Conservation (phyloP, 1,284 basidiomycete genomes). For the Boletus chippewaensis region DNA sequence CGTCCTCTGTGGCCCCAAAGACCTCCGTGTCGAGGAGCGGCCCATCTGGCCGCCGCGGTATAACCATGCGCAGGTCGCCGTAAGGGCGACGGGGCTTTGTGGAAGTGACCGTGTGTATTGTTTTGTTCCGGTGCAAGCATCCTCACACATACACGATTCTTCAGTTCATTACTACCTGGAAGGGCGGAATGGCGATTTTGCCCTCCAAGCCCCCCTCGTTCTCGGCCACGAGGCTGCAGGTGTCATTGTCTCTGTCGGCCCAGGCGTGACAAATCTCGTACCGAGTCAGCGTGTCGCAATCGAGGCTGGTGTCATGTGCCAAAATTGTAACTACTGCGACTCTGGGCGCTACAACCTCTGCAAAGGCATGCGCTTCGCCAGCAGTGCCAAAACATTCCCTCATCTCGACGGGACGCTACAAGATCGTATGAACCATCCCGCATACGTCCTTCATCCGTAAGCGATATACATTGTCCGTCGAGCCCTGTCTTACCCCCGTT, state of each 20-base stretch:
- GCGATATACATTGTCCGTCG: slow-evolving; percentile 30
- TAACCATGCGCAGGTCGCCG: slow-evolving; percentile 65
- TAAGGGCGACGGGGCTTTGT: slow-evolving; percentile 85
- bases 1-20: slow-evolving; percentile 66
- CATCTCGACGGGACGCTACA: slow-evolving; percentile 92
- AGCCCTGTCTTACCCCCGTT: slow-evolving; percentile 12
- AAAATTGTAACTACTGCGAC: slow-evolving; percentile 57
- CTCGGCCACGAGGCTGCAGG: slow-evolving; percentile 92
- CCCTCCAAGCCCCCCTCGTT: slow-evolving; percentile 74
- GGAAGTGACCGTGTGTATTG: slow-evolving; percentile 75
- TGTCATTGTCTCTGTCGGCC: slow-evolving; percentile 67
- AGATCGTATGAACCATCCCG: slow-evolving; percentile 83
- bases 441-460: slow-evolving; percentile 79
- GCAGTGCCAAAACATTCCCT: slow-evolving; percentile 86
- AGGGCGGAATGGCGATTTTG: slow-evolving; percentile 89
- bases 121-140: slow-evolving; percentile 2
- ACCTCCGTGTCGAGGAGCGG: slow-evolving; percentile 67
- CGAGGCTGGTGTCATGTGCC: slow-evolving; percentile 89
- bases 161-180: slow-evolving; percentile 86
- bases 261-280: slow-evolving; percentile 56
- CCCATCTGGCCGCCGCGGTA: slow-evolving; percentile 59
- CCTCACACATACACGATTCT: slow-evolving; percentile 10
- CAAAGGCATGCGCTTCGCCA: slow-evolving; percentile 81
- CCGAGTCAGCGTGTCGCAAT: slow-evolving; percentile 90
- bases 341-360: slow-evolving; percentile 93